These are phyloP conservation scores for Oldenlandia corymbosa DNA, from an alignment of 257 asterid genomes.

Conservation along the genomic window DNA sequence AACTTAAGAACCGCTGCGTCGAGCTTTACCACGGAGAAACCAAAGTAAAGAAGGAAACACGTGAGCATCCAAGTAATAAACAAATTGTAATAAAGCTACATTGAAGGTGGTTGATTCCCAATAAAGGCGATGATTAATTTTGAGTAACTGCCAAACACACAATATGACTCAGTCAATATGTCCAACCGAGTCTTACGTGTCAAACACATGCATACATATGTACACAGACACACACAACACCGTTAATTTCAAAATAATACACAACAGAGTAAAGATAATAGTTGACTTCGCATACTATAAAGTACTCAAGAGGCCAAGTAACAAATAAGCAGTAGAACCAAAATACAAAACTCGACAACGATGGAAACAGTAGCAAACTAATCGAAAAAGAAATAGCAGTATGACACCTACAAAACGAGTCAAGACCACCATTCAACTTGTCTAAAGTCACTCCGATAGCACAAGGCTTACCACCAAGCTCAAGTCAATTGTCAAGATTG, in stretches of 20 bases:
- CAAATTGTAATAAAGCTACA: not conserved
- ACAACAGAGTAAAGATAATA: not conserved
- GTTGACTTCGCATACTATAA: not conserved
- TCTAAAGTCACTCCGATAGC: not conserved
- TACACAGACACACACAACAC: not conserved
- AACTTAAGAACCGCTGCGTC: constrained; percentile 83
- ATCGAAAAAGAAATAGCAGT: too few species aligned
- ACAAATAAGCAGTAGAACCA: not conserved
- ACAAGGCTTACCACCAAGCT: constrained; percentile 1
- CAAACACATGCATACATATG: too few species aligned
- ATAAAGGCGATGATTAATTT: not conserved
- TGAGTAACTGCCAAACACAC: not conserved
- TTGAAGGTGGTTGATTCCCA: not conserved
- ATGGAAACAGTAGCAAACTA: not conserved
- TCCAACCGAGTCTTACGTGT: not conserved
- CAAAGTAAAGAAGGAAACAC: not conserved
- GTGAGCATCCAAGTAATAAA: not conserved
- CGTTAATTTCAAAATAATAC: not conserved
- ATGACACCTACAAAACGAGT: not conserved
- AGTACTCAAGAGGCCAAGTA: not conserved
- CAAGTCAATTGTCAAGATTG: not conserved
- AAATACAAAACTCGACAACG: not conserved
- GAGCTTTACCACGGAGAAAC: constrained; percentile 44
- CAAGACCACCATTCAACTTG: not conserved
- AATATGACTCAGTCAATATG: not conserved